These are phyloP conservation scores for Aureobasidium musti DNA, from an alignment of 2,329 filamentous ascomycete species.

Conservation along the genomic window DNA sequence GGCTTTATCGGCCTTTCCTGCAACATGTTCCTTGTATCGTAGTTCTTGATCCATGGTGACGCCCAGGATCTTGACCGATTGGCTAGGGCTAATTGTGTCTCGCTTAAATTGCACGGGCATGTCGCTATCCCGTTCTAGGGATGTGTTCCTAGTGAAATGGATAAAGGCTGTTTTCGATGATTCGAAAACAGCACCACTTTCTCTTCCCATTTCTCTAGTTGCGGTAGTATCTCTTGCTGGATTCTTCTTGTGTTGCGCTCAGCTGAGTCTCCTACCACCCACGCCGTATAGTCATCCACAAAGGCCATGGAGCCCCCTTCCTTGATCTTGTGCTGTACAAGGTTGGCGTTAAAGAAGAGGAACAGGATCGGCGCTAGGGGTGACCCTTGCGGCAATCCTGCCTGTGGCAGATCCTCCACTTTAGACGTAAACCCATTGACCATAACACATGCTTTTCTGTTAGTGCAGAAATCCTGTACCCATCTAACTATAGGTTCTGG, in stretches of 20 bases:
- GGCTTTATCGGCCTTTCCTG: too few relatives aligned
- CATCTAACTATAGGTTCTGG: constrained; percentile 34
- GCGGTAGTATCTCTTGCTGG: too few relatives aligned
- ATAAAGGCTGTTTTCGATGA: constrained; percentile 42
- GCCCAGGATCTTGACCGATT: constrained; percentile 1
- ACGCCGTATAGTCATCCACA: too few relatives aligned
- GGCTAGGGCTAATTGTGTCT: background rate
- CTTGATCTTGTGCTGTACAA: too few relatives aligned
- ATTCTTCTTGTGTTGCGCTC: too few relatives aligned
- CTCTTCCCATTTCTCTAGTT: too few relatives aligned
- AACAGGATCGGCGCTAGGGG: constrained; percentile 32
- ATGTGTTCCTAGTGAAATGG: constrained; percentile 38
- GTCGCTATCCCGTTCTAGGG: background rate
- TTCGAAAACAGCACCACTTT: constrained; percentile 41
- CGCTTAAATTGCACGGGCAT: background rate
- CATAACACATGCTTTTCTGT: constrained; percentile 32
- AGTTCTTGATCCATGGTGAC: background rate
- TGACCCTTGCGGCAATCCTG: too few relatives aligned
- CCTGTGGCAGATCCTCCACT: too few relatives aligned
- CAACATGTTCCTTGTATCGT: constrained; percentile 7
- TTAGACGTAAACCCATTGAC: constrained; percentile 31
- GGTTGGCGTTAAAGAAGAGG: constrained; percentile 40
- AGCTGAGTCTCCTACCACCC: too few relatives aligned
- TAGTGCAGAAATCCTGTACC: constrained; percentile 39
- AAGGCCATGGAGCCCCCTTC: too few relatives aligned